Evolutionary conservation across 139 green algal genomes (phyloP).

Genomic region (Yamagishiella unicocca): DNA sequence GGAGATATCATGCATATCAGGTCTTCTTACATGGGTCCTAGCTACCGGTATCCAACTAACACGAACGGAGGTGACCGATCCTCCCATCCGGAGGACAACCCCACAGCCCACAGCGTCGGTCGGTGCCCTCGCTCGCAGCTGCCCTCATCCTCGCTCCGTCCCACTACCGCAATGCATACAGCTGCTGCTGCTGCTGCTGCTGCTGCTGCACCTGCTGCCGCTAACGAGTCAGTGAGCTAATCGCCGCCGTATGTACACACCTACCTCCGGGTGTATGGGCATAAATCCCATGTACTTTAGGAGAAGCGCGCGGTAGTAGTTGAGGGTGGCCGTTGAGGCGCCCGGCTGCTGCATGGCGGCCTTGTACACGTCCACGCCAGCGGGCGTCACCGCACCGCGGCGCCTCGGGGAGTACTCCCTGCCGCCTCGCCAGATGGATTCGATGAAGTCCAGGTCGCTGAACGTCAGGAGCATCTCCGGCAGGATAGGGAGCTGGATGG

Average conservation of each 20-base stretch:
- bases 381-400: not conserved
- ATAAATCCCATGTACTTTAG: not conserved
- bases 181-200: no score
- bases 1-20: no score
- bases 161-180: no score
- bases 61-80: no score
- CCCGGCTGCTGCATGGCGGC: constrained; percentile 48
- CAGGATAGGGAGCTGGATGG: constrained; percentile 16
- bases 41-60: no score
- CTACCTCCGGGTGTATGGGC: not conserved
- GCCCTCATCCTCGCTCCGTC: no score
- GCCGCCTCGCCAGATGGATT: not conserved
- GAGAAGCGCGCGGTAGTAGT: constrained; percentile 51
- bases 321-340: constrained; percentile 51
- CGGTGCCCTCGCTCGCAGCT: no score
- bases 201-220: no score
- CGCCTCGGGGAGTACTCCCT: not conserved
- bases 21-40: no score
- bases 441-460: not conserved
- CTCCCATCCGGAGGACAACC: no score
- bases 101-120: no score
- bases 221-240: no score
- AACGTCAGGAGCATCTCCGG: constrained; percentile 9
- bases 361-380: constrained; percentile 46
- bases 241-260: not conserved